Evolutionary conservation across 805 yeast genomes (phyloP), one percentile per base, ranked within the genome.

Genomic region (Dipodascus geniculatus): DNA sequence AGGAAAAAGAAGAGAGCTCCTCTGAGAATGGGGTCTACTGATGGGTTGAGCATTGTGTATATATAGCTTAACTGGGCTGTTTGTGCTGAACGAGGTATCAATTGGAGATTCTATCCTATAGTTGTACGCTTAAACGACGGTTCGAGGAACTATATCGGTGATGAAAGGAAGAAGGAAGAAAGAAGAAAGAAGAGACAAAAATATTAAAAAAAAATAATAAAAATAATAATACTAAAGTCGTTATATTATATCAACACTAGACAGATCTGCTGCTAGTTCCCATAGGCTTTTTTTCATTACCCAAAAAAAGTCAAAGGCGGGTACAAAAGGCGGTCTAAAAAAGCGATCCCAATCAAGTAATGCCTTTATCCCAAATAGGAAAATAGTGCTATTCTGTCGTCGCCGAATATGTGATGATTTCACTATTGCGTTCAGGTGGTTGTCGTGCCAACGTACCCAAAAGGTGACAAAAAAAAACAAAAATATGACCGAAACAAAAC

Each of bases 21-120:
- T 76, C 99, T 86, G 63, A 89, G 77, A 59, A 82, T 70, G 61
- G 82, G 73, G 72, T 89, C 96, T 63, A 85, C 20, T 38, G 44
- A n/a, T 11, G 20, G 4, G 44, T 38, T 38, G 20, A 38, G 4
- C 44, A 38, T 38, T 38, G 44, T 38, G 44, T 28, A 11, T 28
- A 11, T 11, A n/a, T n/a, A n/a, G n/a, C n/a, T n/a, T n/a, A n/a
- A n/a, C n/a, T n/a, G n/a, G n/a, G n/a, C n/a, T n/a, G n/a, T n/a
- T n/a, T n/a, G n/a, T n/a, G n/a, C n/a, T n/a, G n/a, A n/a, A n/a
- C n/a, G n/a, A n/a, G n/a, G n/a, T n/a, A n/a, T n/a, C n/a, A n/a
- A n/a, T n/a, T n/a, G n/a, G n/a, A n/a, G n/a, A n/a, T n/a, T n/a
- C n/a, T n/a, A n/a, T n/a, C n/a, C n/a, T n/a, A n/a, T n/a, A n/a